Evolutionary conservation across 2,329 filamentous ascomycete genomes (phyloP).

Genomic region (Epichloe brachyelytri): DNA sequence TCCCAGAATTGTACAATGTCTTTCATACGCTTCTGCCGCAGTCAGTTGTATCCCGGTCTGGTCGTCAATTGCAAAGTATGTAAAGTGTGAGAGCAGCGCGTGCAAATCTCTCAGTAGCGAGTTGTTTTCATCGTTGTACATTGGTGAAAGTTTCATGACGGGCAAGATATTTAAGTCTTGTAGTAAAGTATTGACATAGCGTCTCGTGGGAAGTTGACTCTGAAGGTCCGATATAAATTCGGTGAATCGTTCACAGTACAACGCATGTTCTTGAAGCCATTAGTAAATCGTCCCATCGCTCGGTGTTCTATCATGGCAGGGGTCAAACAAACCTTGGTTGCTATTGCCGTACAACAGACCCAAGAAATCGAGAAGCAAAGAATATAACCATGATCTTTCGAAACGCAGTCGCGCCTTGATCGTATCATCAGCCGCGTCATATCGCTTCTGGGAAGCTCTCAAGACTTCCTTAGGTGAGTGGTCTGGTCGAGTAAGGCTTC

Average conservation of each 20-base stretch:
- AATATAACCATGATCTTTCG: conserved; percentile 87
- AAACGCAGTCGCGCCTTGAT: conserved; percentile 73
- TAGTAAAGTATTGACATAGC: conserved; percentile 82
- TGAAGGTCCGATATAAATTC: conserved; percentile 84
- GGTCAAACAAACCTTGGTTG: conserved; percentile 28
- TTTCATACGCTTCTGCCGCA: conserved; percentile 60
- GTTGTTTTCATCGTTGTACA: conserved; percentile 64
- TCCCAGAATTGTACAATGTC: conserved; percentile 65
- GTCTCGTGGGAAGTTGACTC: conserved; percentile 83
- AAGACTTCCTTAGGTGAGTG: conserved; percentile 71
- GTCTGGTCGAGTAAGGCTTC: conserved; percentile 61
- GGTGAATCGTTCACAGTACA: conserved; percentile 83
- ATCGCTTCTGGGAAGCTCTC: conserved; percentile 76
- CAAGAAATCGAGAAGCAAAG: conserved; percentile 72
- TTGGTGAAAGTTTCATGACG: conserved; percentile 62
- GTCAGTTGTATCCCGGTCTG: conserved; percentile 70
- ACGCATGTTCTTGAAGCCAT: background rate
- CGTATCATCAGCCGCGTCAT: conserved; percentile 70
- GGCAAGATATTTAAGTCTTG: conserved; percentile 76
- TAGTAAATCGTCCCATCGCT: background rate
- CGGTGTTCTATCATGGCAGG: background rate
- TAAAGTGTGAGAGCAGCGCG: conserved; percentile 72
- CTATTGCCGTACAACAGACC: conserved; percentile 51
- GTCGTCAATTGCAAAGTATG: conserved; percentile 81
- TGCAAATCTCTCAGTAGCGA: conserved; percentile 69